Evolutionary conservation across 768 basidiomycete genomes (phyloP).

Genomic region (Exsudoporus frostii): DNA sequence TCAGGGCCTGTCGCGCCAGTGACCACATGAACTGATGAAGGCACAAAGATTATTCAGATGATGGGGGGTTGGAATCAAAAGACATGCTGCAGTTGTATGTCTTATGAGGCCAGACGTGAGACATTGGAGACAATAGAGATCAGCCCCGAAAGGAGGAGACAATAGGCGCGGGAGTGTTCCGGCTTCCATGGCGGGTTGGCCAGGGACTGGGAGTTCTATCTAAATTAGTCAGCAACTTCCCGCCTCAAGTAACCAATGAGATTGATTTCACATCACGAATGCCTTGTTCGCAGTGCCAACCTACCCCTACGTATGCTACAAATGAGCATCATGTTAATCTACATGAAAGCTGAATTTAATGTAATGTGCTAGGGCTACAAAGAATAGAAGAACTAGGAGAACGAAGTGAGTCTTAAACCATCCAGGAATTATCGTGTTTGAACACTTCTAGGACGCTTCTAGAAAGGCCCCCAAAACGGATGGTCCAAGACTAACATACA

Average conservation of each 20-base stretch:
- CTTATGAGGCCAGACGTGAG: constrained; percentile 3
- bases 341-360: not conserved
- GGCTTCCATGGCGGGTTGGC: too few species aligned
- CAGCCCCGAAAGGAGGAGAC: not conserved
- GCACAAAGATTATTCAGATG: constrained; percentile 3
- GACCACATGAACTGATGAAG: not conserved
- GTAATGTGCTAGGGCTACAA: constrained; percentile 22
- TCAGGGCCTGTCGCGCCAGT: not conserved
- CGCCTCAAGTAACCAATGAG: too few species aligned
- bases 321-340: not conserved
- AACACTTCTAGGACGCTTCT: not conserved
- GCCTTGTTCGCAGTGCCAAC: not conserved
- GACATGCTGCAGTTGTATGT: not conserved
- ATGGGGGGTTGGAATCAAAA: constrained; percentile 12
- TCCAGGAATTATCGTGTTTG: not conserved
- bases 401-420: not conserved
- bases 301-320: constrained; percentile 18
- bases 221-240: too few species aligned
- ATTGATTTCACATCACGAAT: not conserved
- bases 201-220: too few species aligned
- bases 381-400: not conserved
- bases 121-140: constrained; percentile 4
- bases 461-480: too few species aligned
- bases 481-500: not conserved
- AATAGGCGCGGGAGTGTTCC: not conserved